Evolutionary conservation across 441 rosid species (phyloP).

Genomic region (Metrosideros polymorpha): DNA sequence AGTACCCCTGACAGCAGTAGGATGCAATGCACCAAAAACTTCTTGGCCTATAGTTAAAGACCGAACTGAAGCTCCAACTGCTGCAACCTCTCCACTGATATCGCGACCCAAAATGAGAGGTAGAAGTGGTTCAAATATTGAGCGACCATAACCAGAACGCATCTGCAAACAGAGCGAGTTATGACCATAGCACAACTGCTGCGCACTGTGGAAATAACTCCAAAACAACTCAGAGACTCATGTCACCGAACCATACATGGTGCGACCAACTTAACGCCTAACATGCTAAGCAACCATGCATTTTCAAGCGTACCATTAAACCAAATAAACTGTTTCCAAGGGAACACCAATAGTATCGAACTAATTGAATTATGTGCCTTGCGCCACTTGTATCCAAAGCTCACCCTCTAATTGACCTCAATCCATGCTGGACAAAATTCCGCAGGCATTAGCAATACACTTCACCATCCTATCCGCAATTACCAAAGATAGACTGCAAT

Average conservation of each 20-base stretch:
- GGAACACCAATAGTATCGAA: no score
- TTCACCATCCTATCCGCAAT: neutral
- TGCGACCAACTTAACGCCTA: neutral
- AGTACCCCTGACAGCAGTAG: slow-evolving; percentile 94
- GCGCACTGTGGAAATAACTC: neutral
- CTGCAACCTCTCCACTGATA: slow-evolving; percentile 89
- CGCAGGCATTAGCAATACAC: neutral
- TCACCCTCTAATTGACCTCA: neutral
- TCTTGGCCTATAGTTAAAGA: slow-evolving; percentile 63
- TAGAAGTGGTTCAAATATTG: slow-evolving; percentile 74
- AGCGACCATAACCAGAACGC: slow-evolving; percentile 95
- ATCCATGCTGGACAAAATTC: neutral
- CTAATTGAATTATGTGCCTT: neutral
- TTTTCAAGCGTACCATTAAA: neutral
- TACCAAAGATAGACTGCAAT: neutral
- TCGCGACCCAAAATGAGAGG: slow-evolving; percentile 94
- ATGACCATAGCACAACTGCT: neutral
- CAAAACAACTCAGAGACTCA: neutral
- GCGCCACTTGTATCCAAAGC: neutral
- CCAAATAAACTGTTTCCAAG: neutral
- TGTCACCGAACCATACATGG: neutral
- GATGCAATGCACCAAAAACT: slow-evolving; percentile 96
- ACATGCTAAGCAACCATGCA: neutral
- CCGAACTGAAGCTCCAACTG: slow-evolving; percentile 57
- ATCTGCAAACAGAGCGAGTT: slow-evolving; percentile 31